phyloP scores from a whole-genome alignment of 768 basidiomycete species.

The Podaxis pistillaris region DNA sequence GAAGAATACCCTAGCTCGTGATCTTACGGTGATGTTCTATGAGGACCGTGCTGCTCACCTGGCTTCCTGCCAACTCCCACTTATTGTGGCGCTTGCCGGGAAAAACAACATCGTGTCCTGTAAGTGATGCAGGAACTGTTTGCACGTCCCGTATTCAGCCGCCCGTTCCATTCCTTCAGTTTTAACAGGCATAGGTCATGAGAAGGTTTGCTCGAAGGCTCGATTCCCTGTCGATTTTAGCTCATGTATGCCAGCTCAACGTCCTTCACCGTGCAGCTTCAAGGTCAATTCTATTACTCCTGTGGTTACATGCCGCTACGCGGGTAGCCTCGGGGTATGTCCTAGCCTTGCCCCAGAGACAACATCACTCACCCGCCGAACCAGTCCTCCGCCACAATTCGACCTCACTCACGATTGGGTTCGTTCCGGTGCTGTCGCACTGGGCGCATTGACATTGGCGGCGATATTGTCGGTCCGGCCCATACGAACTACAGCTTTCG shows the following conservation, averaged over 20 bases:
- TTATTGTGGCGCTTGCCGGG: conserved; percentile 52
- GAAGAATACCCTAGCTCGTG: conserved; percentile 26
- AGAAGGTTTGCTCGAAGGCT: conserved; percentile 33
- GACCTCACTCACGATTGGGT: conserved; percentile 38
- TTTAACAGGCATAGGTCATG: conserved; percentile 53
- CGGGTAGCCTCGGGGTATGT: conserved; percentile 28
- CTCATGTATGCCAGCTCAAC: conserved; percentile 31
- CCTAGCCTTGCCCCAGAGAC: neutral
- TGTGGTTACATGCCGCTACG: conserved; percentile 42
- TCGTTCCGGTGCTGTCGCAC: conserved; percentile 27
- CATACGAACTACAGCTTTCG: conserved; percentile 38
- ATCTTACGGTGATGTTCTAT: conserved; percentile 31
- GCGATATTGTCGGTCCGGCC: conserved; percentile 37
- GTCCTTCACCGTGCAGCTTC: conserved; percentile 45
- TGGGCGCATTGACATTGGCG: conserved; percentile 34
- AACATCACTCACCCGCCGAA: neutral
- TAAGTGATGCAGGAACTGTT: conserved; percentile 20
- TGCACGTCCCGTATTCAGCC: neutral
- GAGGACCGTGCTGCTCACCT: conserved; percentile 39
- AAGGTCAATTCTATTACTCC: conserved; percentile 36
- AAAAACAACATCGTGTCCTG: conserved; percentile 60
- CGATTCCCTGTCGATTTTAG: neutral
- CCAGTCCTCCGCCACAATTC: conserved; percentile 33
- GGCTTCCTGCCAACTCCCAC: conserved; percentile 46
- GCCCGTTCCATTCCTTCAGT: conserved; percentile 25